phyloP scores from a whole-genome alignment of 176 grass and related monocot species.

The Aegilops sharonensis region DNA sequence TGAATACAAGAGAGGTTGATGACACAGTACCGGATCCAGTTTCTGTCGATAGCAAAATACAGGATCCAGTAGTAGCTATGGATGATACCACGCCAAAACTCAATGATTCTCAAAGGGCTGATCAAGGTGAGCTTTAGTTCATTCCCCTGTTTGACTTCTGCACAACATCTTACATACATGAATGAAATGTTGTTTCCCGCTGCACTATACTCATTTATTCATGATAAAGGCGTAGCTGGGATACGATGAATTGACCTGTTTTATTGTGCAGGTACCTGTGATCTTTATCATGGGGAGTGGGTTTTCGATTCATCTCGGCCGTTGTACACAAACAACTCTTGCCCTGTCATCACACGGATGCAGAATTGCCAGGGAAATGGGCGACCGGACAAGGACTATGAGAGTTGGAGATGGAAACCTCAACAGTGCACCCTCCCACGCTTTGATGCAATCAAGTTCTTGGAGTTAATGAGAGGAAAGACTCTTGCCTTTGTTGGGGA shows the following conservation, averaged over 20 bases:
- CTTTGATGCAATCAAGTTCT: constrained; percentile 76
- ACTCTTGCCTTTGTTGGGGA: constrained; percentile 90
- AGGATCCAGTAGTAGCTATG: neutral
- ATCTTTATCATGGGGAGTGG: constrained; percentile 83
- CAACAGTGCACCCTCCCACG: constrained; percentile 64
- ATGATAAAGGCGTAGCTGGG: neutral
- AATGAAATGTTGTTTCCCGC: neutral
- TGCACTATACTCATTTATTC: neutral
- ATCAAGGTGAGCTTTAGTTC: constrained; percentile 32
- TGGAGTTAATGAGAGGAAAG: constrained; percentile 91
- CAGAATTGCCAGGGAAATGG: constrained; percentile 96
- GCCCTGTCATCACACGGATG: constrained; percentile 87
- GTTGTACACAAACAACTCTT: constrained; percentile 88
- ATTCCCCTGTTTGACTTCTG: constrained; percentile 5
- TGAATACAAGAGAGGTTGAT: neutral
- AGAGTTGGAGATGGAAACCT: constrained; percentile 93
- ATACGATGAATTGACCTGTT: neutral
- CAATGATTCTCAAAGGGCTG: neutral
- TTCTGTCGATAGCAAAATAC: neutral
- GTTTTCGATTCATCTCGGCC: constrained; percentile 60
- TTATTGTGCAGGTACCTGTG: constrained; percentile 54
- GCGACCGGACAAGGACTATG: constrained; percentile 79
- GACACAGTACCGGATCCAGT: constrained; percentile 14
- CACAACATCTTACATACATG: neutral
- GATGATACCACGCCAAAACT: neutral